phyloP scores from a whole-genome alignment of 2,329 filamentous ascomycete genomes.

The Didymosphaeria variabile region DNA sequence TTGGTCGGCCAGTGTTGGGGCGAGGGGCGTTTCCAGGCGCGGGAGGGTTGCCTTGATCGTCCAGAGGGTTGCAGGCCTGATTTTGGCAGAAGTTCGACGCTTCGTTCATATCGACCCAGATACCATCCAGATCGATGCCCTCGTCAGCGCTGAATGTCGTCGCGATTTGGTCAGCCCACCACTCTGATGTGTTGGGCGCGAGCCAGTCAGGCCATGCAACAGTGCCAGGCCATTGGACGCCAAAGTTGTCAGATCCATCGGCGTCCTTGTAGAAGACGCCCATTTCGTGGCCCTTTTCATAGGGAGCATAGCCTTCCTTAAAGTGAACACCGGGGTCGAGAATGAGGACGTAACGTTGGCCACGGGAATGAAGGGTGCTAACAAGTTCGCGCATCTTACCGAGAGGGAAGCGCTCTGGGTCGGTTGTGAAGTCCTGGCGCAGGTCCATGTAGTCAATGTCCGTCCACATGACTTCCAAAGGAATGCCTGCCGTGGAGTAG shows the following conservation, averaged over 20 bases:
- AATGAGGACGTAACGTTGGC: constrained; percentile 80
- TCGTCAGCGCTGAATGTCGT: constrained; percentile 69
- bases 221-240: constrained; percentile 81
- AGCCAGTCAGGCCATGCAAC: constrained; percentile 83
- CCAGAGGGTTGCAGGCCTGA: constrained; percentile 51
- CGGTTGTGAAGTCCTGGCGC: constrained; percentile 70
- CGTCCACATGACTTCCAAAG: constrained; percentile 77
- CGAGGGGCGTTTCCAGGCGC: constrained; percentile 63
- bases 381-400: constrained; percentile 71
- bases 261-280: constrained; percentile 61
- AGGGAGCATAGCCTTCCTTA: constrained; percentile 63
- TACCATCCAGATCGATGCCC: constrained; percentile 78
- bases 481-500: constrained; percentile 71
- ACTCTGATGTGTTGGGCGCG: constrained; percentile 67
- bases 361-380: constrained; percentile 69
- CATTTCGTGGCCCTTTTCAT: constrained; percentile 68
- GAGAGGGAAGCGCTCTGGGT: constrained; percentile 70
- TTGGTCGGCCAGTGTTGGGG: constrained; percentile 65
- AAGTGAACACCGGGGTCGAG: constrained; percentile 70
- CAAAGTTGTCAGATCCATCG: constrained; percentile 66
- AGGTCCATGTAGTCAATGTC: constrained; percentile 75
- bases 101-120: constrained; percentile 65
- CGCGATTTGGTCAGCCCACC: constrained; percentile 75
- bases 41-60: constrained; percentile 62
- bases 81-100: constrained; percentile 55